phyloP scores from a whole-genome alignment of 495 filamentous ascomycete species.

The Lasiosphaeris hirsuta region DNA sequence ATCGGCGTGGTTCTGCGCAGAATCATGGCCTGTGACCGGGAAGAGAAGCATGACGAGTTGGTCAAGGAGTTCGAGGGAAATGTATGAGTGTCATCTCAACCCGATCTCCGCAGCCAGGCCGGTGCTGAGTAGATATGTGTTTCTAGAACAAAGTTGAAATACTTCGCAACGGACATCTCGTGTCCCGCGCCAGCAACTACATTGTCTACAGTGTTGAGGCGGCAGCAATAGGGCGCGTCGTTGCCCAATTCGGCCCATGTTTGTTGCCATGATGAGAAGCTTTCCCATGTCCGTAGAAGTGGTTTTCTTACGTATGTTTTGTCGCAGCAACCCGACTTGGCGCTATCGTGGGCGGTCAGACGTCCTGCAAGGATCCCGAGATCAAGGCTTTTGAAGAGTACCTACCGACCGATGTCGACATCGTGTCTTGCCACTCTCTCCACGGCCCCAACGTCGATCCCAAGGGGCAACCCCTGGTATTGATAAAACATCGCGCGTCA shows the following conservation, averaged over 20 bases:
- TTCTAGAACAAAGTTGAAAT: slow-evolving; percentile 69
- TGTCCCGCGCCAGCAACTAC: slow-evolving; percentile 90
- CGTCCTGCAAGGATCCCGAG: slow-evolving; percentile 96
- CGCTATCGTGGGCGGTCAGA: slow-evolving; percentile 95
- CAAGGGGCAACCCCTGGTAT: slow-evolving; percentile 79
- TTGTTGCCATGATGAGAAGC: slow-evolving; percentile 40
- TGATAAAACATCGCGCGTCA: slow-evolving; percentile 89
- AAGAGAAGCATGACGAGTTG: slow-evolving; percentile 76
- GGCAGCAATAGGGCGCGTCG: slow-evolving; percentile 78
- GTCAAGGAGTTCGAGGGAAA: slow-evolving; percentile 71
- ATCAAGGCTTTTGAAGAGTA: slow-evolving; percentile 89
- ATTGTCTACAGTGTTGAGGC: slow-evolving; percentile 98
- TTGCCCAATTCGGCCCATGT: slow-evolving; percentile 87
- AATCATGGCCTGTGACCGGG: slow-evolving; percentile 89
- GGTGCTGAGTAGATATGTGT: slow-evolving; percentile 53
- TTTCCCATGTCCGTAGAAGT: slow-evolving; percentile 7
- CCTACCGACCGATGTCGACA: slow-evolving; percentile 84
- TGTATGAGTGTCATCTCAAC: slow-evolving; percentile 43
- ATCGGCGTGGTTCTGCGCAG: slow-evolving; percentile 42
- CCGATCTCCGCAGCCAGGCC: slow-evolving; percentile 30
- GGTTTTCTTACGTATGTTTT: slow-evolving; percentile 18
- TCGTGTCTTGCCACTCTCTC: slow-evolving; percentile 94
- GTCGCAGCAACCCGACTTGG: slow-evolving; percentile 79
- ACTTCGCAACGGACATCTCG: slow-evolving; percentile 86
- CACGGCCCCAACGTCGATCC: slow-evolving; percentile 91